Evolutionary conservation across 257 asterid genomes (phyloP), one percentile per base, ranked within the genome.

Genomic region (Primulina huaijiensis): DNA sequence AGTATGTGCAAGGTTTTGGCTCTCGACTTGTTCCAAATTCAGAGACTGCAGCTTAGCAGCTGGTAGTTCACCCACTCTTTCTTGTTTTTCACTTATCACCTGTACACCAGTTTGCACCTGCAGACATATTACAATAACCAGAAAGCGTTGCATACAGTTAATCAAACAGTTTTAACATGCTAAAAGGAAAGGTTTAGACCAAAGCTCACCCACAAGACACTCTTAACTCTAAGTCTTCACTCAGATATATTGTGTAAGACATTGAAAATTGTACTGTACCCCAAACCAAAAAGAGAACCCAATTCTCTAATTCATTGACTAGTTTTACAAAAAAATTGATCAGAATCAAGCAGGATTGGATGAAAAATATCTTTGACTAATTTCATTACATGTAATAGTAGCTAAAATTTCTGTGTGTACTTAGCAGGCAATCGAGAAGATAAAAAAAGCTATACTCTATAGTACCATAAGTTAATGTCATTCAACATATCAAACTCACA

Each of bases 31-130:
- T 71, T 88, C 97, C 35, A 59, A 76, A 77, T 84, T 85, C 1
- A 90, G 78, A 65, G 78, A 65, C 70, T 85, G 92, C 72, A 85
- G 83, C 78, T 90, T 93, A 61, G 90, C 78, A 60, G 85, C 85
- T 77, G 85, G 83, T 74, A 87, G 69, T 67, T 88, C 84, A 72
- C 91, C 94, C 62, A 86, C 93, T 64, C 89, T 70, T 62, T 82
- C 97, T 81, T 88, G 98, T 74, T 94, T 88, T 69, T 94, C 97
- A 80, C 53, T 82, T 71, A 94, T 85, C 72, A 73, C 65, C 68
- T 83, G 85, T 25, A 94, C 90, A 43, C 89, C 88, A 2, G 78
- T 81, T 72, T 86, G 95, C 74, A 94, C 97, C 99, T 94, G 86
- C 82, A 74, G 69, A 75, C 43, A 77, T 33, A 40, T 21, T 9